A percentile compares a stretch with the other conserved stretches of the same genome.
phyloP scores from a whole-genome alignment of 1,284 basidiomycete species.

The Lentinula novae-zelandiae region DNA sequence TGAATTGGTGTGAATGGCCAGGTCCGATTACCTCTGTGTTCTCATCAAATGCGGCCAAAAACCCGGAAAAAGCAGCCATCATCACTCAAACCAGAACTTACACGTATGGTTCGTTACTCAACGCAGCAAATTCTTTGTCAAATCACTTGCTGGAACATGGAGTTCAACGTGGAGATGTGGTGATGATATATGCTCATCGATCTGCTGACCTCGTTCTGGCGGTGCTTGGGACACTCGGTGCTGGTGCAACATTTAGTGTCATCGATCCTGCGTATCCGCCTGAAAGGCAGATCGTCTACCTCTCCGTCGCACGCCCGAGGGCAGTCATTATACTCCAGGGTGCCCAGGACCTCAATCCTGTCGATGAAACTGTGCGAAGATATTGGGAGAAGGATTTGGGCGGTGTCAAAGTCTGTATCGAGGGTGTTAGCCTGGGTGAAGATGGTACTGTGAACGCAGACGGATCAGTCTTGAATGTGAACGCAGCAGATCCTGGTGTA shows the following conservation, averaged over 20 bases:
- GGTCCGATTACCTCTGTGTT: conserved; percentile 96
- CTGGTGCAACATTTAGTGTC: conserved; percentile 96
- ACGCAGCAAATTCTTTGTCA: conserved; percentile 87
- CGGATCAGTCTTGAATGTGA: conserved; percentile 43
- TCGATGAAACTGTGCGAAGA: conserved; percentile 65
- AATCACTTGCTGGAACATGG: conserved; percentile 88
- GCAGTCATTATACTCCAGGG: conserved; percentile 90
- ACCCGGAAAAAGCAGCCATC: conserved; percentile 81
- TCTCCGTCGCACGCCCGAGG: conserved; percentile 92
- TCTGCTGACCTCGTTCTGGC: conserved; percentile 97
- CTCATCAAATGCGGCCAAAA: conserved; percentile 72
- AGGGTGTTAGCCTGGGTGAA: conserved; percentile 83
- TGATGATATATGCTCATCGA: conserved; percentile 98
- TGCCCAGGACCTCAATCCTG: conserved; percentile 78
- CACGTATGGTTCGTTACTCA: conserved; percentile 81
- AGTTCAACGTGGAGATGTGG: conserved; percentile 91
- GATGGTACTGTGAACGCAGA: conserved; percentile 62
- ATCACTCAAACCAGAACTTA: conserved; percentile 65
- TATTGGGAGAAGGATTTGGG: conserved; percentile 77
- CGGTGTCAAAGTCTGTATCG: conserved; percentile 69
- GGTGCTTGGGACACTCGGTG: conserved; percentile 96
- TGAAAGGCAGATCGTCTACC: conserved; percentile 92
- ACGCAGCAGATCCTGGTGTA: conserved; percentile 75
- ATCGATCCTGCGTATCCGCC: conserved; percentile 99
- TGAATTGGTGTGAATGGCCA: conserved; percentile 97